These are phyloP conservation scores for Dendrobium officinale DNA, from an alignment of 106 monocot species.

Conservation along the genomic window DNA sequence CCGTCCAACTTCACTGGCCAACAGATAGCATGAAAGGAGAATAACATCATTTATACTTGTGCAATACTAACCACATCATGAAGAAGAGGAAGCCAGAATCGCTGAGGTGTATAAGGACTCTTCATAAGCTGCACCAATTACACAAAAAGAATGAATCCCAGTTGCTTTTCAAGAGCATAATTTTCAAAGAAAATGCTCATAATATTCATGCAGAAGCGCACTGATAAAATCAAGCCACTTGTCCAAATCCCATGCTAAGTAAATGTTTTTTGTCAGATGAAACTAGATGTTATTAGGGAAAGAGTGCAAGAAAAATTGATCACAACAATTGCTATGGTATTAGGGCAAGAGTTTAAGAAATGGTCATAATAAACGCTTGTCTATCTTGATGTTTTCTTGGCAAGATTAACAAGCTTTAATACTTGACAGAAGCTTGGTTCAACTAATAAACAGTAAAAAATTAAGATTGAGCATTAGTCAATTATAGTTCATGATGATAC, in stretches of 20 bases:
- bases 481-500: background rate
- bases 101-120: constrained; percentile 72
- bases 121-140: constrained; percentile 69
- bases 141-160: background rate
- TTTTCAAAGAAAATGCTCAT: background rate
- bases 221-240: background rate
- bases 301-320: background rate
- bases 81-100: constrained; percentile 86
- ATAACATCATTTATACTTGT: background rate
- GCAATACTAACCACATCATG: constrained; percentile 73
- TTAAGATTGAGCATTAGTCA: background rate
- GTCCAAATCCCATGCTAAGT: background rate
- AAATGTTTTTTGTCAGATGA: background rate
- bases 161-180: background rate
- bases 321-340: background rate
- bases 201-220: background rate
- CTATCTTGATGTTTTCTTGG: background rate
- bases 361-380: background rate
- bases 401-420: background rate
- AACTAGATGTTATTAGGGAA: background rate
- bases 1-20: no score
- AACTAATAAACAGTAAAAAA: background rate
- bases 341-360: background rate
- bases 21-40: background rate
- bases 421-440: background rate